Percentiles rank a stretch among this genome's conserved stretches.
phyloP scores from a whole-genome alignment of 2,329 filamentous ascomycete genomes.

The Cercospora brassicicola region DNA sequence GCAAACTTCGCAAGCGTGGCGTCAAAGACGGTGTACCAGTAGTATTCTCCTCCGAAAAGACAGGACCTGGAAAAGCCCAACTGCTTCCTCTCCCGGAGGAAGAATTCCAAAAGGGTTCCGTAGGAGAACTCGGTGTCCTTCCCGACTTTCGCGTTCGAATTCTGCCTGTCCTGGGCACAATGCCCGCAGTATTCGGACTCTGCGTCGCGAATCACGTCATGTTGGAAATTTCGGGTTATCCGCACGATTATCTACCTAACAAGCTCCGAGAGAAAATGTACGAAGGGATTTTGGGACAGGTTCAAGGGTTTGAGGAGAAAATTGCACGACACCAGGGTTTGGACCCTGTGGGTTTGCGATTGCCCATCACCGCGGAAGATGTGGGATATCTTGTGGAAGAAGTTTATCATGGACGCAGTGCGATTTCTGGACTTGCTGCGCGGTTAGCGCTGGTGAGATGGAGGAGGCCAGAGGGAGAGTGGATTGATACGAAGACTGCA shows the following conservation, averaged over 20 bases:
- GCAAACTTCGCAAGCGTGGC: conserved; percentile 72
- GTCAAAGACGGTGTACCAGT: conserved; percentile 84
- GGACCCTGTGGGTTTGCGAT: conserved; percentile 69
- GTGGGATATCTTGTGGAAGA: conserved; percentile 88
- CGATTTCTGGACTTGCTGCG: conserved; percentile 76
- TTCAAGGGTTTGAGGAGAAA: conserved; percentile 79
- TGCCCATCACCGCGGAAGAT: conserved; percentile 76
- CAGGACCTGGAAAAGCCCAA: conserved; percentile 85
- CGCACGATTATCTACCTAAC: conserved; percentile 75
- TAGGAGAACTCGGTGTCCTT: conserved; percentile 82
- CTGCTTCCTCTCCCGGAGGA: conserved; percentile 83
- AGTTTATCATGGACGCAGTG: conserved; percentile 79
- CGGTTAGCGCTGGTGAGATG: conserved; percentile 79
- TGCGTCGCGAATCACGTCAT: conserved; percentile 91
- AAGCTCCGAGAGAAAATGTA: conserved; percentile 92
- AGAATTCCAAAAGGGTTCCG: conserved; percentile 80
- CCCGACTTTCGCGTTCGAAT: conserved; percentile 95
- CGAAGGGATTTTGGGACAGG: conserved; percentile 71
- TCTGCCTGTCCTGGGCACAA: conserved; percentile 88
- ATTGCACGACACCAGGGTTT: conserved; percentile 59
- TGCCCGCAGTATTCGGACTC: conserved; percentile 95
- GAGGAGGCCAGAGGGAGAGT: conserved; percentile 64
- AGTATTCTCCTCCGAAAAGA: conserved; percentile 88
- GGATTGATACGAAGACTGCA: conserved; percentile 65
- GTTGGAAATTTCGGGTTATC: conserved; percentile 76